These are phyloP conservation scores for Rhodomyrtus psidioides DNA, from an alignment of 441 rosid species.

Conservation along the genomic window DNA sequence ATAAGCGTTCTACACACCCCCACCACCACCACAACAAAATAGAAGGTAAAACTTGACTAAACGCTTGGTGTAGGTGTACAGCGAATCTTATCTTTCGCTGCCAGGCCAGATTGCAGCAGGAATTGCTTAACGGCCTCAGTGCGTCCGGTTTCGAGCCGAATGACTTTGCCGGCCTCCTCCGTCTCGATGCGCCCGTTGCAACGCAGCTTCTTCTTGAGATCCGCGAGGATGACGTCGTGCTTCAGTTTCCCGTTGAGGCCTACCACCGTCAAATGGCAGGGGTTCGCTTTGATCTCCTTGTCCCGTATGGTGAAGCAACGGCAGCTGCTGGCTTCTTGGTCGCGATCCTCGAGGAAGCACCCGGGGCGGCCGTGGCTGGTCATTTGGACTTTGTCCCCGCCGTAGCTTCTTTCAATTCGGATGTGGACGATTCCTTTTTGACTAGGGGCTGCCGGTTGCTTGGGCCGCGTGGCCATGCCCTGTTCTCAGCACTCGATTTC, in stretches of 20 bases:
- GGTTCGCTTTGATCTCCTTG: background rate
- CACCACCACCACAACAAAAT: no score
- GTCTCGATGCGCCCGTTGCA: background rate
- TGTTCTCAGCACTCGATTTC: background rate
- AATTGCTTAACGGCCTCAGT: background rate
- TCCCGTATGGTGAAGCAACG: background rate
- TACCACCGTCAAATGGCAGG: background rate
- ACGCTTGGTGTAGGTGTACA: background rate
- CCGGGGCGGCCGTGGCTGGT: background rate
- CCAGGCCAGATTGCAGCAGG: background rate
- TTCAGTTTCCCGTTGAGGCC: background rate
- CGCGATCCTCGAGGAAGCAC: background rate
- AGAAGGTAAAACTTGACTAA: background rate
- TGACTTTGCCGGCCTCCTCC: background rate
- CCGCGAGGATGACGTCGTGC: background rate
- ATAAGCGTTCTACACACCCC: background rate
- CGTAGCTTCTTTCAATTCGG: background rate
- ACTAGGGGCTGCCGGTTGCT: background rate
- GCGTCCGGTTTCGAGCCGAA: background rate
- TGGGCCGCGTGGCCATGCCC: background rate
- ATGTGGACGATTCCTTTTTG: background rate
- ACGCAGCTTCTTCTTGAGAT: background rate
- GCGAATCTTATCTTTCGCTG: background rate
- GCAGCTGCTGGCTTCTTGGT: background rate
- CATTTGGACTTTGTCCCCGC: background rate